A percentile compares a stretch with the other conserved stretches of the same genome.
Conservation (phyloP, 2,329 filamentous ascomycete species). For the Monosporascus sp. region DNA sequence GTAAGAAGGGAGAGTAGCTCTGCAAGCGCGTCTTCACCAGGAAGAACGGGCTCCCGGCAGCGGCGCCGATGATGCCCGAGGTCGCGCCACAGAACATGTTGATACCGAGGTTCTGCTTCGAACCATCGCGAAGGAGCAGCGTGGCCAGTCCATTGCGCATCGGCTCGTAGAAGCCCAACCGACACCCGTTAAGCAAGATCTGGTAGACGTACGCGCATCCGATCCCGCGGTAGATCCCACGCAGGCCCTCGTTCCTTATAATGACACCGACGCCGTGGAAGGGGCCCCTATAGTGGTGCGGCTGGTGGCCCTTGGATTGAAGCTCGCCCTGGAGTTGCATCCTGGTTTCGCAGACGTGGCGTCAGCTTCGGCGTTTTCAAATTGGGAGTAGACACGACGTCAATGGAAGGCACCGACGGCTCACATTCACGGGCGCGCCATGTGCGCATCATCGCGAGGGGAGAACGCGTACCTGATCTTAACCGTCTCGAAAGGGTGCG, state of each 20-base stretch:
- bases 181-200: conserved; percentile 91
- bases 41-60: conserved; percentile 94
- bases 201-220: conserved; percentile 95
- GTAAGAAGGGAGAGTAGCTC: conserved; percentile 86
- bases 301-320: conserved; percentile 77
- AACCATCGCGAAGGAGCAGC: conserved; percentile 65
- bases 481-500: conserved; percentile 96
- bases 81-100: conserved; percentile 91
- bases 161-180: conserved; percentile 95
- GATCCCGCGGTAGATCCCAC: conserved; percentile 82
- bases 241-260: conserved; percentile 79
- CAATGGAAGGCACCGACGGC: too few relatives aligned
- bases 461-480: conserved; percentile 75
- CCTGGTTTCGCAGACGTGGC: conserved; percentile 37
- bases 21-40: conserved; percentile 95
- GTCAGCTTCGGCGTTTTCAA: conserved; percentile 4
- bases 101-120: conserved; percentile 78
- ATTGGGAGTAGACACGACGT: too few relatives aligned
- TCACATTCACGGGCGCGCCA: too few relatives aligned
- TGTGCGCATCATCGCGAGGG: background rate
- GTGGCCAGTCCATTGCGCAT: conserved; percentile 69
- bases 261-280: conserved; percentile 90
- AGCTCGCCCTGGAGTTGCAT: conserved; percentile 96
- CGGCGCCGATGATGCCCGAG: conserved; percentile 86
- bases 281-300: conserved; percentile 84